These are phyloP conservation scores for Quambalaria eucalypti DNA, from an alignment of 1,284 basidiomycete genomes.

Conservation along the genomic window DNA sequence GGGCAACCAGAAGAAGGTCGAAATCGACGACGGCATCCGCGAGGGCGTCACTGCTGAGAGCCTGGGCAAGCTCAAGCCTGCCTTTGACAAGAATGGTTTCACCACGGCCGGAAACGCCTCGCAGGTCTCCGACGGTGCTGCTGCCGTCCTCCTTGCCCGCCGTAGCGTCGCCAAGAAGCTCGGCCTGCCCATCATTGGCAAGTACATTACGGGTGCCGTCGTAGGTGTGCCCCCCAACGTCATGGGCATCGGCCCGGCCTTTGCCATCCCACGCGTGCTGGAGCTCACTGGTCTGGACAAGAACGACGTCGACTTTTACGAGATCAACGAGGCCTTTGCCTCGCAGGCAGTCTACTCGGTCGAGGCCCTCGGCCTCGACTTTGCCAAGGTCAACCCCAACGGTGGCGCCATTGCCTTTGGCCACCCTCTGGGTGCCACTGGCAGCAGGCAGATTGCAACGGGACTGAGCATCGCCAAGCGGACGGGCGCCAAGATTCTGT, in stretches of 20 bases:
- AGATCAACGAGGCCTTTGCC: slow-evolving; percentile 57
- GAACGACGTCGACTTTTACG: slow-evolving; percentile 81
- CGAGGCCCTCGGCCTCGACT: slow-evolving; percentile 50
- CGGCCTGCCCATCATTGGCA: slow-evolving; percentile 82
- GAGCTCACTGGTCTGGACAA: slow-evolving; percentile 73
- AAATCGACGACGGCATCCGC: slow-evolving; percentile 76
- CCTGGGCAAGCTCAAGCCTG: slow-evolving; percentile 83
- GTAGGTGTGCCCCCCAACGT: slow-evolving; percentile 54
- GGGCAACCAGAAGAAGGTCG: slow-evolving; percentile 68
- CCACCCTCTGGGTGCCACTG: slow-evolving; percentile 55
- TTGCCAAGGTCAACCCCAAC: slow-evolving; percentile 50
- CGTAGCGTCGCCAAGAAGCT: slow-evolving; percentile 78
- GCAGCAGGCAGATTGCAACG: slow-evolving; percentile 73
- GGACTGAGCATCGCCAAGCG: slow-evolving; percentile 69
- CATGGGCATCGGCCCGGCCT: slow-evolving; percentile 46
- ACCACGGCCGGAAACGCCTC: slow-evolving; percentile 89
- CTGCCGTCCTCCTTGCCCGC: slow-evolving; percentile 80
- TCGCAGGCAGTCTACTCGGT: slow-evolving; percentile 55
- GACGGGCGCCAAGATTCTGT: slow-evolving; percentile 52
- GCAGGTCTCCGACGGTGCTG: slow-evolving; percentile 94
- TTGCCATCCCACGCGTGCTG: slow-evolving; percentile 58
- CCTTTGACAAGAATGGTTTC: slow-evolving; percentile 75
- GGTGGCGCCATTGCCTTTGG: slow-evolving; percentile 51
- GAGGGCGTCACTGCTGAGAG: slow-evolving; percentile 78
- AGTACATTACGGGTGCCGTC: slow-evolving; percentile 69